Base-by-base conservation (phyloP, 805 yeast genomes). In the Metschnikowia reukaufii region DNA sequence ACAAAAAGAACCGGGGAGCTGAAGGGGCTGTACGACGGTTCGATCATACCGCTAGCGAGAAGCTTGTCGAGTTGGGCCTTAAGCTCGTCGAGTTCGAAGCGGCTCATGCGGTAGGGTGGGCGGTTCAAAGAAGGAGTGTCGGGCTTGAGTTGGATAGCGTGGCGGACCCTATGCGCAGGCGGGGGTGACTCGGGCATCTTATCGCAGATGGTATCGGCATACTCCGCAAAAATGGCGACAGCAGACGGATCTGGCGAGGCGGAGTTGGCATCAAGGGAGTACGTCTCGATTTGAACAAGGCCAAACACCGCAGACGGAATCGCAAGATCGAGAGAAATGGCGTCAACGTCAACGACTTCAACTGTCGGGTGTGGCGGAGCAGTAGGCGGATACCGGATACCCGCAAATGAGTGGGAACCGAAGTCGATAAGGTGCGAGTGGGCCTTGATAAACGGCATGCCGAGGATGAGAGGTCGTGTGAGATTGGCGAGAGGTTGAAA, bases 11-110 rank as follows among this genome's bases (percentile, higher is more conserved):
- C n/a, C n/a, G n/a, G n/a, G n/a, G 21, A 42, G 31, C 44, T 17
- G 42, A 42, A n/a, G 42, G 6, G 19, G 37, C 49, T 4, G 50
- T 41, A 6, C 47, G 31, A 36, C 4, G 35, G 38, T 13, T 21
- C 37, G 5, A 46, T 46, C 30, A 19, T 30, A 6, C 49, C 49
- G 16, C 36, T 44, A 1, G 10, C 29, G 17, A 31, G 23, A 5
- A 39, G 17, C 5, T 39, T 27, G 9, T 39, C 21, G 36, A 39
- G 19, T 17, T 39, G 43, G 16, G 19, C 12, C 29, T 33, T 20
- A 12, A 33, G 44, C 32, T 34, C 44, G 2, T 36, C 20, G 42
- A 13, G 34, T 19, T 43, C 46, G 34, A 25, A 39, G 17, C 36
- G 36, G 23, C 37, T 20, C 37, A 30, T 36, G 20, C 41, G 17